These are phyloP conservation scores for Fusarium solani-melongenae DNA, from an alignment of 2,329 filamentous ascomycete genomes.

Conservation along the genomic window DNA sequence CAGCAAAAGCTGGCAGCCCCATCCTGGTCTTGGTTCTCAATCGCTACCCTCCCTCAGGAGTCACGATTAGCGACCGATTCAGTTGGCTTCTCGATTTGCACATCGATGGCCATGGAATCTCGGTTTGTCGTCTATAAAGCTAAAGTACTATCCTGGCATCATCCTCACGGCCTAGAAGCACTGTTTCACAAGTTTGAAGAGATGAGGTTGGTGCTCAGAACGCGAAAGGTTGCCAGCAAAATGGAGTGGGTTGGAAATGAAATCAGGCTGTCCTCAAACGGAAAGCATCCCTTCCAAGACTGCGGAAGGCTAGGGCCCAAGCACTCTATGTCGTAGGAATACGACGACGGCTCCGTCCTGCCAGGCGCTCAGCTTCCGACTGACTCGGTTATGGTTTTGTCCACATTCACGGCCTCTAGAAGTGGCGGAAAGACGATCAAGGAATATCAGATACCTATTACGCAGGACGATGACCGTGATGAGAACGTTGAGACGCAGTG, in stretches of 20 bases:
- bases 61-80: neutral
- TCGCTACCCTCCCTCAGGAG: neutral
- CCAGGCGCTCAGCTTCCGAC: neutral
- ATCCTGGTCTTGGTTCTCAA: neutral
- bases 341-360: neutral
- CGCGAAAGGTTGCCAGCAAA: neutral
- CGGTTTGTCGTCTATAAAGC: neutral
- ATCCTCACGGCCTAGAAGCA: neutral
- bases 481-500: neutral
- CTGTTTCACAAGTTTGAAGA: neutral
- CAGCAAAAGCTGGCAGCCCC: neutral
- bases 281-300: neutral
- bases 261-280: neutral
- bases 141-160: neutral
- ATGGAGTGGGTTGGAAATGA: neutral
- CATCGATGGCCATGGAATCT: neutral
- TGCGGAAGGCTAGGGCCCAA: neutral
- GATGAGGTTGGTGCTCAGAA: neutral
- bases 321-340: neutral
- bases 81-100: neutral
- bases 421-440: neutral
- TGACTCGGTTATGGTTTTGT: neutral
- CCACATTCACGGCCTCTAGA: neutral
- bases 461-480: neutral
- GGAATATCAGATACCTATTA: neutral